Percentiles rank a stretch among this genome's conserved stretches.
These are phyloP conservation scores for Hypocreales sp. DNA, from an alignment of 2,329 filamentous ascomycete species.

Conservation along the genomic window DNA sequence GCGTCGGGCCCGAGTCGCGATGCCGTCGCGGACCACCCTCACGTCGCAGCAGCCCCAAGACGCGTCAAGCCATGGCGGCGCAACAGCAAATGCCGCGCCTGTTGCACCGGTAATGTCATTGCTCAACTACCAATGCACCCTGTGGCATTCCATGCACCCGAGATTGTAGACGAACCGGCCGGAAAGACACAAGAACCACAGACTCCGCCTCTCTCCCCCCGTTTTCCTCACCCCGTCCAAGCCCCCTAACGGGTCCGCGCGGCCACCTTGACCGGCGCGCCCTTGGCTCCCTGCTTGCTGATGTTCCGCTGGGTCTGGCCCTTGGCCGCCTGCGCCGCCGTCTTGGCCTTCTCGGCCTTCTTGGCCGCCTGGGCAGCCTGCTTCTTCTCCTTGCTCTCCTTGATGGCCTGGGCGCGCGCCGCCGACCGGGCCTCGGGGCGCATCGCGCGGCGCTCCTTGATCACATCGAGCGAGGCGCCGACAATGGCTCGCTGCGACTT, in stretches of 20 bases:
- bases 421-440: conserved; percentile 92
- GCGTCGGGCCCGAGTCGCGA: too few relatives aligned
- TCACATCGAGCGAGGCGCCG: conserved; percentile 97
- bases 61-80: too few relatives aligned
- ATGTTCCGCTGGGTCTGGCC: conserved; percentile 67
- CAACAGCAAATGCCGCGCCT: neutral
- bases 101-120: conserved; percentile 4
- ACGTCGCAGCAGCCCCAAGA: too few relatives aligned
- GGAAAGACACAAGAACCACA: conserved; percentile 27
- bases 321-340: conserved; percentile 55
- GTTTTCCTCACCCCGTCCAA: conserved; percentile 7
- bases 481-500: conserved; percentile 99
- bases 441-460: conserved; percentile 95
- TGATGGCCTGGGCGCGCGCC: conserved; percentile 79
- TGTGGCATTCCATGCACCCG: conserved; percentile 25
- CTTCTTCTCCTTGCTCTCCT: conserved; percentile 99
- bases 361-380: conserved; percentile 71
- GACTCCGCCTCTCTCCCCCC: conserved; percentile 17
- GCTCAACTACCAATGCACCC: conserved; percentile 25
- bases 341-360: conserved; percentile 99
- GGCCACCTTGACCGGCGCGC: conserved; percentile 70
- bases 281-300: conserved; percentile 97
- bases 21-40: too few relatives aligned
- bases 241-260: conserved; percentile 58
- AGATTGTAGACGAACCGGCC: conserved; percentile 25